Base-by-base conservation (phyloP, 1,284 basidiomycete species). In the Schizophyllum amplum region DNA sequence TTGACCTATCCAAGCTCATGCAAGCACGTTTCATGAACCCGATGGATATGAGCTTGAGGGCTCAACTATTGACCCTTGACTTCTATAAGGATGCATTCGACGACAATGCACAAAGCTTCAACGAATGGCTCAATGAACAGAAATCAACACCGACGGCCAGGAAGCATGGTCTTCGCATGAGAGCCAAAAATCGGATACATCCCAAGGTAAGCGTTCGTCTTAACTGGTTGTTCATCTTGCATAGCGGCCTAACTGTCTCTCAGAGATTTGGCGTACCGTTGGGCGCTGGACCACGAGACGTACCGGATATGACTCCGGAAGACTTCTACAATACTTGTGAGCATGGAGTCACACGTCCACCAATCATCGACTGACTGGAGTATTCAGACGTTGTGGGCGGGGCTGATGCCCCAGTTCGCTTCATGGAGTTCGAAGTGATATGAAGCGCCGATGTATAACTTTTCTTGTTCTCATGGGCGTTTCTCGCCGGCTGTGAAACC, bases 361-460 rank as follows among this genome's bases (percentile, higher is more conserved):
- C 2, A 3, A 3, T 42, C 2, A 9, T 3, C 3, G 3, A 4
- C 7, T 42, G 33, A 9, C 33, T 4, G 7, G 3, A 9, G 2
- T 17, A 4, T 9, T 9, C 3, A 42, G 33, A 42, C 33, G 7
- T 4, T 2, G n/a, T 55, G 13, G n/a, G 23, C 23, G 20, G 22
- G 24, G 6, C 13, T 27, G 24, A 46, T 13, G 23, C 22, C 15
- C 24, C 50, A 20, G 20, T 52, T 64, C 64, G 56, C 57, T 51
- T 51, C 46, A 7, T 57, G 64, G 54, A 58, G 67, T 24, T 60
- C 60, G 27, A 58, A 58, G 26, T 57, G n/a, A n/a, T n/a, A n/a
- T n/a, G n/a, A n/a, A n/a, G n/a, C n/a, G n/a, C n/a, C n/a, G n/a
- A n/a, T n/a, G n/a, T n/a, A n/a, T n/a, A n/a, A n/a, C n/a, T n/a